Evolutionary conservation across 352 stramenopile genomes (phyloP).

Genomic region (Pythium sukuiense): DNA sequence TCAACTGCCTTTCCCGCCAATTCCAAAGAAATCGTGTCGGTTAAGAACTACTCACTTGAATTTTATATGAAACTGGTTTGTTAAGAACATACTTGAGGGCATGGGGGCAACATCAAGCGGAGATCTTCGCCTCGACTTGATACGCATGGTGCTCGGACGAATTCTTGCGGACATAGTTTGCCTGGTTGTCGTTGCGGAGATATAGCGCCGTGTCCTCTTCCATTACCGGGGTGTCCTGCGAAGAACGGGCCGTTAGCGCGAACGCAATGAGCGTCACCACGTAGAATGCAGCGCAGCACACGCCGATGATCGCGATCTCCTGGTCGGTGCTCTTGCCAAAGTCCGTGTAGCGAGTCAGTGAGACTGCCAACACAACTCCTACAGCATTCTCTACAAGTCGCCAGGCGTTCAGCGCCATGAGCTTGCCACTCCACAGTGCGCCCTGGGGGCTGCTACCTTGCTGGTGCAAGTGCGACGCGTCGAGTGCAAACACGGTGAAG

Average conservation of each 20-base stretch:
- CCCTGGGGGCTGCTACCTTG: conserved; percentile 32
- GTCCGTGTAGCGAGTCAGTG: conserved; percentile 57
- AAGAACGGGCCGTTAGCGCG: conserved; percentile 17
- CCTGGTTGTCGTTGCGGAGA: conserved; percentile 8
- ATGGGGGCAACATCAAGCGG: too few species aligned
- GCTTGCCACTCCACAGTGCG: conserved; percentile 37
- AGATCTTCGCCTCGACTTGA: too few species aligned
- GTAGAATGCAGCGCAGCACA: conserved; percentile 42
- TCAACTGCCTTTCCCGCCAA: conserved; percentile 7
- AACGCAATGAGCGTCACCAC: conserved; percentile 33
- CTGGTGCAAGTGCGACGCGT: conserved; percentile 46
- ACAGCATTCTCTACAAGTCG: conserved; percentile 54
- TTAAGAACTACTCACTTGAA: conserved; percentile 21
- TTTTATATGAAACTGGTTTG: conserved; percentile 10
- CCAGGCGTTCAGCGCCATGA: conserved; percentile 51
- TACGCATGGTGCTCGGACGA: background rate
- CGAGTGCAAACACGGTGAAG: conserved; percentile 61
- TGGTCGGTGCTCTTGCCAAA: conserved; percentile 48
- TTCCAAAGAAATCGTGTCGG: background rate
- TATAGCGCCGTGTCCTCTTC: conserved; percentile 28
- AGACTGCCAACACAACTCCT: conserved; percentile 39
- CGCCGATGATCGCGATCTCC: conserved; percentile 37
- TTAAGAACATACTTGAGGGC: background rate
- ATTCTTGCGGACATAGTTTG: background rate
- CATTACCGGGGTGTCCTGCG: conserved; percentile 3